phyloP scores from a whole-genome alignment of 202 grass and related monocot species.

The Elaeis oleifera region DNA sequence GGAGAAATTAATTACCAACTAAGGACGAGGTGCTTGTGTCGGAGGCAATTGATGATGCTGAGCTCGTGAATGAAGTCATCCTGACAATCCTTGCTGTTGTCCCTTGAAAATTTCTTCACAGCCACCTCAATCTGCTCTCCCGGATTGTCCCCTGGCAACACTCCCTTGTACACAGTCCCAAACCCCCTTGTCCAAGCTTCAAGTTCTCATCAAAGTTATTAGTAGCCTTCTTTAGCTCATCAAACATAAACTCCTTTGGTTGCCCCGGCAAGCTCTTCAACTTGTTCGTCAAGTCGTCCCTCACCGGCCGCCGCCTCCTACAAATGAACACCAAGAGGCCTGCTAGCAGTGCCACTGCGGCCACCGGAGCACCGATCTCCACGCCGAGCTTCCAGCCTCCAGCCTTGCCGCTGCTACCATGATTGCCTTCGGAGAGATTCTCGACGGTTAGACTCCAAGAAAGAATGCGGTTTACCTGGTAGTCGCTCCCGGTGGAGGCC shows the following conservation, averaged over 20 bases:
- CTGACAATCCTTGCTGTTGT: constrained; percentile 10
- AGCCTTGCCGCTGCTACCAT: not conserved
- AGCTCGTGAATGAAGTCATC: constrained; percentile 52
- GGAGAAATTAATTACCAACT: constrained; percentile 24
- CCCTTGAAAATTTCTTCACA: constrained; percentile 45
- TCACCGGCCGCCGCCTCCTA: not conserved
- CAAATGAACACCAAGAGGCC: not conserved
- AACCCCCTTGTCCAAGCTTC: constrained; percentile 78
- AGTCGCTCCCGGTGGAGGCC: constrained; percentile 29
- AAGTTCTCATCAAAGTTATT: constrained; percentile 74
- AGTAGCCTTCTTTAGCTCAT: constrained; percentile 60
- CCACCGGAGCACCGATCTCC: not conserved
- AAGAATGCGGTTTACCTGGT: constrained; percentile 62
- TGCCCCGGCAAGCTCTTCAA: constrained; percentile 59
- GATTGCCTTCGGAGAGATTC: constrained; percentile 7
- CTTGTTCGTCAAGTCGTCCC: constrained; percentile 25
- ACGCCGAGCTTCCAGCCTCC: constrained; percentile 20
- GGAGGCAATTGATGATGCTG: constrained; percentile 52
- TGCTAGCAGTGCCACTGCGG: not conserved
- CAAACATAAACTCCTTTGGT: constrained; percentile 65
- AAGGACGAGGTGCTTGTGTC: constrained; percentile 55
- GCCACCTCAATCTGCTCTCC: constrained; percentile 28
- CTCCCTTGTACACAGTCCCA: constrained; percentile 67
- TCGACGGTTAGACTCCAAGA: constrained; percentile 44
- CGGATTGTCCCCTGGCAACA: constrained; percentile 26